Base-by-base conservation (phyloP, 768 basidiomycete species). In the Cytidiella melzeri region DNA sequence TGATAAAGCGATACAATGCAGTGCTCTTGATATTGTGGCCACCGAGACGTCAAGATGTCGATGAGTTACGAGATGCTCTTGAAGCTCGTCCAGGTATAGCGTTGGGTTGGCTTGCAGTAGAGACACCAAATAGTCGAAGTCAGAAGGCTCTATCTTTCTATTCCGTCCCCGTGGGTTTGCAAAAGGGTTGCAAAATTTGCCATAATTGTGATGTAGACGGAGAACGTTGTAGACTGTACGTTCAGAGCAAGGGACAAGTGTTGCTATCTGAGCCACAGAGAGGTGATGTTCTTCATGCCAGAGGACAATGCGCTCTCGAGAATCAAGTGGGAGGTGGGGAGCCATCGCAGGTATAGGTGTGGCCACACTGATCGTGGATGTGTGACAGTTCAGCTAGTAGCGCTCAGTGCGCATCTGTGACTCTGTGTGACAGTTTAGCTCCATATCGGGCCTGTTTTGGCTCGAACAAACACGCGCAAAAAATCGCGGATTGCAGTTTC, bases 31-130 rank as follows among this genome's bases (percentile, higher is more conserved):
- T 25, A 68, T 43, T 9, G 66, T 67, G 15, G 69, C 21, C 41
- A 67, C 47, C 9, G 69, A 67, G 20, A 65, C 55, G 45, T 63
- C 42, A n/a, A 62, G 45, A 7, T 47, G 55, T 1, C 57, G 59
- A 12, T 25, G 25, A 24, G 47, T 53, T 13, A 24, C 24, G 19
- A 69, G 57, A n/a, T 53, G 37, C 13, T 57, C 48, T 52, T 67
- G 64, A 6, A 69, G 42, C 51, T 69, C 66, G 48, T 69, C 69
- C 6, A 69, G 58, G 43, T 67, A 70, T 1, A 68, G 34, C 2
- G 45, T 43, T 3, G 62, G 61, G 26, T 61, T 60, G 3, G 57
- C 64, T 38, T 58, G 46, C 2, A 66, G 20, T 3, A 63, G 43
- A 24, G 57, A 37, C 0, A 36, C 15, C 18, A 68, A 43, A 41